Percentiles rank a stretch among this genome's conserved stretches.
phyloP scores from a whole-genome alignment of 768 basidiomycete species.

The Hydnomerulius pinastri region DNA sequence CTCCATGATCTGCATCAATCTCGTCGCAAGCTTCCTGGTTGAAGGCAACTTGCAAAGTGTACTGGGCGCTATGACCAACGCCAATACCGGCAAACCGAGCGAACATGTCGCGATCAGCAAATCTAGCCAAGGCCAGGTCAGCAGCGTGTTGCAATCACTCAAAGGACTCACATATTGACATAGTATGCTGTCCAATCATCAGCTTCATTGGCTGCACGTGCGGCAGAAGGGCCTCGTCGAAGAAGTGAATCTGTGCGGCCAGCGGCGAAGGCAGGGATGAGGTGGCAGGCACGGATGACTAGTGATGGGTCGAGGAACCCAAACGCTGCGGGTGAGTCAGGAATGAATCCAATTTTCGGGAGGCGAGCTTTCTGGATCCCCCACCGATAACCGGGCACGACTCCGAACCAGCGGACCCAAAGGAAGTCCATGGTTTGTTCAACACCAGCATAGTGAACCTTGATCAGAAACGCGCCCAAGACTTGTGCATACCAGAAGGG shows the following conservation, averaged over 20 bases:
- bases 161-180: constrained; percentile 22
- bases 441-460: constrained; percentile 5
- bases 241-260: constrained; percentile 16
- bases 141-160: too few species aligned
- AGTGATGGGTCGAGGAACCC: constrained; percentile 24
- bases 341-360: constrained; percentile 22
- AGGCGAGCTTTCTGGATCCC: constrained; percentile 14
- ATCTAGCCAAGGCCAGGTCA: too few species aligned
- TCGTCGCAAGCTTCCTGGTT: too few species aligned
- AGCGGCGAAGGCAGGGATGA: constrained; percentile 27
- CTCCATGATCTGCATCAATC: too few species aligned
- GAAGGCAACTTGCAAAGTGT: too few species aligned
- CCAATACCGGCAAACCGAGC: too few species aligned
- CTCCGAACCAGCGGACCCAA: constrained; percentile 29
- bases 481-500: constrained; percentile 26
- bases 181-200: constrained; percentile 16
- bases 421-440: constrained; percentile 21
- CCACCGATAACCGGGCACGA: constrained; percentile 5
- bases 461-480: constrained; percentile 22
- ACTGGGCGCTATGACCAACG: too few species aligned
- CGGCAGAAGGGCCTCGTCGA: not conserved
- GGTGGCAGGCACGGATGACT: constrained; percentile 22
- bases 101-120: too few species aligned
- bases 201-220: not conserved
- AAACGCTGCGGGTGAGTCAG: constrained; percentile 16